Evolutionary conservation across 106 monocot species (phyloP), one percentile per base, ranked within the genome.

Genomic region (Gastrodia elata): DNA sequence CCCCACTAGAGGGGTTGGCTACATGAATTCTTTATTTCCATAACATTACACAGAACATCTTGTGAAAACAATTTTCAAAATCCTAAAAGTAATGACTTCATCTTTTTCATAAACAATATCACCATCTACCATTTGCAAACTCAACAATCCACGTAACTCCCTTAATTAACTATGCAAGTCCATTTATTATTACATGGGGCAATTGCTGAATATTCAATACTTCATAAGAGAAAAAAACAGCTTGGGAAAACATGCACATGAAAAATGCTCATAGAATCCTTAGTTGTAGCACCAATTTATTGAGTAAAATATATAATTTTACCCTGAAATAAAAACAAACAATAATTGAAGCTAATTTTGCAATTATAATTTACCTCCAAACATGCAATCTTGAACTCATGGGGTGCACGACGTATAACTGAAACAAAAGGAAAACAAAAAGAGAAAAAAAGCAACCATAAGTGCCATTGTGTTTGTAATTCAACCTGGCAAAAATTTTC

Each of bases 311-410:
- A 52, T n/a, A 52, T 52, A n/a, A 52, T 5, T 44, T 20, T 52
- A 52, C 22, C 52, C 18, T 67, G 32, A 38, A 38, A 67, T 6
- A 20, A 27, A 58, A 65, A 30, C n/a, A 33, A 67, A 68, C 22
- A 33, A 28, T 32, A 56, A 56, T 10, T 46, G 20, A 27, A 57
- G 28, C 36, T 10, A n/a, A 55, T 20, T 55, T 13, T 33, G 10
- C 42, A 43, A 67, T 20, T 24, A 71, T 72, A 22, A 77, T 68
- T 84, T 88, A 97, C 96, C 96, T 97, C 80, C 73, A 97, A 80
- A 79, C 96, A 97, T 68, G 92, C 92, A 81, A 97, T 97, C 78
- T 97, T 97, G 83, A 97, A 97, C 74, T 97, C 96, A 80, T 97
- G 96, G 68, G 96, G 96, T 72, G 96, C 87, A 72, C 92, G 86